These are phyloP conservation scores for Phytophthora pini DNA, from an alignment of 352 stramenopile genomes.

Conservation along the genomic window DNA sequence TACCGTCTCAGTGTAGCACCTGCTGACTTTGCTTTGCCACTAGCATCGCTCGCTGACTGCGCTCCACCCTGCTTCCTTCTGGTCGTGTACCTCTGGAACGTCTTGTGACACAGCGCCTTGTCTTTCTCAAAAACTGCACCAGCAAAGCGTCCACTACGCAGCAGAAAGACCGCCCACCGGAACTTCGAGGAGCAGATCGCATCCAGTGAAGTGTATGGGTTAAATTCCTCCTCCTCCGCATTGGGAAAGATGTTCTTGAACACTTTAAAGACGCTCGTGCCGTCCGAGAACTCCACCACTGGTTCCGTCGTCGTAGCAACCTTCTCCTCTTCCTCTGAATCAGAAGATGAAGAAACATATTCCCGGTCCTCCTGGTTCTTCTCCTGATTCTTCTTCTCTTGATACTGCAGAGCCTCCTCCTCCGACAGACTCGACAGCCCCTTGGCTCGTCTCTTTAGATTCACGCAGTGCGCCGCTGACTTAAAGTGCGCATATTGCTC, in stretches of 20 bases:
- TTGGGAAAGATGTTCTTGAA: constrained; percentile 76
- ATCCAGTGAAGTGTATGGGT: constrained; percentile 62
- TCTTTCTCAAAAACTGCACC: constrained; percentile 90
- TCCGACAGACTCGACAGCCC: constrained; percentile 52
- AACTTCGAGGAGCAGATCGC: constrained; percentile 62
- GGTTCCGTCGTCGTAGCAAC: constrained; percentile 59
- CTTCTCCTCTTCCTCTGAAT: constrained; percentile 63
- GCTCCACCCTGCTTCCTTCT: constrained; percentile 93
- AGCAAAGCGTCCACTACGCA: constrained; percentile 93
- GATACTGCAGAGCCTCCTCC: constrained; percentile 41
- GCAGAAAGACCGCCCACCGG: constrained; percentile 87
- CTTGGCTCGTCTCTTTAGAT: constrained; percentile 79
- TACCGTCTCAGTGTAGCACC: constrained; percentile 93
- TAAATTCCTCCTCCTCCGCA: constrained; percentile 58
- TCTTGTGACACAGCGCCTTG: constrained; percentile 92
- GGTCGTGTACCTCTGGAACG: constrained; percentile 94
- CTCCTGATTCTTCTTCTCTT: constrained; percentile 29
- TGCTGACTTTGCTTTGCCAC: constrained; percentile 92
- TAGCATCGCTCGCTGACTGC: constrained; percentile 89
- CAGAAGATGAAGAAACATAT: constrained; percentile 47
- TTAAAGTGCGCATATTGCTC: constrained; percentile 90
- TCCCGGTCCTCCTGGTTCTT: constrained; percentile 33
- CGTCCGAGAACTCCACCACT: constrained; percentile 83
- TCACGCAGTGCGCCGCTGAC: constrained; percentile 79
- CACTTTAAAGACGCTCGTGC: constrained; percentile 78